Base-by-base conservation (phyloP, 139 green algal species). In the Diplosphaera chodatii region DNA sequence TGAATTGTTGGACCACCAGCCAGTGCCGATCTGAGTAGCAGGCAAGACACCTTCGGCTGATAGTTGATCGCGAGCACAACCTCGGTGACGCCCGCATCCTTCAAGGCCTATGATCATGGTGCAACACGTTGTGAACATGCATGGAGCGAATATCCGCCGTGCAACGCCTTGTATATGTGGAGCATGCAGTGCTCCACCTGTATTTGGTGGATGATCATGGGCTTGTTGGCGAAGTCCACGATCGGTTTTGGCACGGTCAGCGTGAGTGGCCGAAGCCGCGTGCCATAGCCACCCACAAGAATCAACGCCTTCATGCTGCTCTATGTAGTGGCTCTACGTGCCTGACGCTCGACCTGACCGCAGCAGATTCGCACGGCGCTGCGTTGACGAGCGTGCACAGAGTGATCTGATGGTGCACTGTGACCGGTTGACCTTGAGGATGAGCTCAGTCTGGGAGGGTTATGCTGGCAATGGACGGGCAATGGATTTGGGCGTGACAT, bases 21-120 rank as follows among this genome's bases (percentile, higher is more conserved):
- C 37, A 48, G 37, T 6, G 37, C 37, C 37, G 37, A 48, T 48
- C 37, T 48, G 37, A 48, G n/a, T n/a, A n/a, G n/a, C n/a, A n/a
- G 8, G 10, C 37, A 48, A 10, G 82, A 5, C 74, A 95, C 91
- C 84, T 97, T 88, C 0, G 92, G 90, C 33, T 89, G 85, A 70
- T 99, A 99, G 77, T 96, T 97, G 81, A 99, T 98, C 25, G 94
- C 94, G 27, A 99, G 85, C 1, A 99, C 87, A 5, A 99, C 93
- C 75, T 98, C 93, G 13, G 87, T 88, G 23, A 91, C 91, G 0
- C 94, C 94, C 23, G 91, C 94, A 13, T 73, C 67, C 74, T 97
- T 96, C 2, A 99, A 75, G 1, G 94, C 94, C 89, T 98, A 80
- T 64, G 25, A 16, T n/a, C 29, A 23, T 33, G 32, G 34, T 69